Evolutionary conservation across 176 grass and related monocot species (phyloP).

Genomic region (Carex parvula): DNA sequence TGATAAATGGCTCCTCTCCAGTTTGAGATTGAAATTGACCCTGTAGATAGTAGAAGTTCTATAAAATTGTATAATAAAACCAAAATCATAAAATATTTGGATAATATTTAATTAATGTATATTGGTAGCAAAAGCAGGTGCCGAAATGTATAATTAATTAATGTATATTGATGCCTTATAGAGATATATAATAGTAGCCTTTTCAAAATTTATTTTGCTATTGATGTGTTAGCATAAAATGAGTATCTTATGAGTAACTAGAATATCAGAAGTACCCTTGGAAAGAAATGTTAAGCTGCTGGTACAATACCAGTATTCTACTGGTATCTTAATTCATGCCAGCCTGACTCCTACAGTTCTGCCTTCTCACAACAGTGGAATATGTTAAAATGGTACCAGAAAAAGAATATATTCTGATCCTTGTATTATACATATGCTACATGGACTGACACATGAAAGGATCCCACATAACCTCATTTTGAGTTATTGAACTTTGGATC

Average conservation of each 20-base stretch:
- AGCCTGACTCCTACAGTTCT: background rate
- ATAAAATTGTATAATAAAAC: background rate
- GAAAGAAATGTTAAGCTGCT: background rate
- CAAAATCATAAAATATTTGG: background rate
- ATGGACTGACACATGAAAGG: background rate
- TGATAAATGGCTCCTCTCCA: background rate
- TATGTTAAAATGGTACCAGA: background rate
- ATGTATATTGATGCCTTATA: background rate
- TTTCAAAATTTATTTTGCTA: background rate
- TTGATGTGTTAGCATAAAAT: background rate
- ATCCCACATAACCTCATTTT: background rate
- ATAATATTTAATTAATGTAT: background rate
- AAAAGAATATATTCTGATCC: background rate
- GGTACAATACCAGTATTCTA: background rate
- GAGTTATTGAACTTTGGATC: background rate
- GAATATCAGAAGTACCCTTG: background rate
- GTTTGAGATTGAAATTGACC: slow-evolving; percentile 7
- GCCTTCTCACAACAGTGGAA: background rate
- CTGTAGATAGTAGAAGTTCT: background rate
- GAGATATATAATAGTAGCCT: background rate
- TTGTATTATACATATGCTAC: background rate
- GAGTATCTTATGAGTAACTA: background rate
- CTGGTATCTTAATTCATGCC: background rate
- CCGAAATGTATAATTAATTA: background rate
- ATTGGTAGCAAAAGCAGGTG: background rate